Evolutionary conservation across 805 yeast genomes (phyloP), one percentile per base, ranked within the genome.

Genomic region (Zygoascus bituminiphila): DNA sequence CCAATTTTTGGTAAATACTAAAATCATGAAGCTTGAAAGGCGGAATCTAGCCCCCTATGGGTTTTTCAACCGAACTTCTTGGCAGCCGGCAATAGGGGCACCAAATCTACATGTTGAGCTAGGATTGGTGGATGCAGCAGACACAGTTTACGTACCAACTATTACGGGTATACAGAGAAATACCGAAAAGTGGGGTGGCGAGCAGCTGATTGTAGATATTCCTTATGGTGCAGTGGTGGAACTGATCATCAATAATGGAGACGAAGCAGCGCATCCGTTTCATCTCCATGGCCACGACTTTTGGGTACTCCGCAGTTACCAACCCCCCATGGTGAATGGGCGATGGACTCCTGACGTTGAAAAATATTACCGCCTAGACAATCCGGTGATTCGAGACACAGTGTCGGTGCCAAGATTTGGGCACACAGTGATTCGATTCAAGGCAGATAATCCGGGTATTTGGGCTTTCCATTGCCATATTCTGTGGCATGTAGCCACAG

Each of bases 401-500:
- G 79, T 79, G 19, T 70, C 75, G 54, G 78, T 87, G 15, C 48
- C 51, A 10, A 37, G 76, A 78, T 46, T 77, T 82, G 35, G 51
- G 9, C 51, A 45, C 21, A 62, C 77, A 8, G 55, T 60, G 80
- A 42, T 67, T 26, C 71, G 96, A 55, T 87, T 87, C 64, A 75
- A 70, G 57, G 88, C 96, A 10, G 79, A 84, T 59, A 88, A 89
- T 59, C 96, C 96, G 2, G 97, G 97, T 49, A 81, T 88, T 22
- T 89, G 96, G 96, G 78, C 84, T 52, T 84, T 88, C 80, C 97
- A 88, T 63, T 88, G 97, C 35, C 96, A 88, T 64, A 81, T 88
- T 59, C 91, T 87, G 63, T 88, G 97, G 97, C 97, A 89, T 70
- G 75, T 87, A 67, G 75, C 80, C 57, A 95, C 88, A 67, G 97